Evolutionary conservation across 139 green algal species (phyloP).

Genomic region (Ettlia oleoabundans): DNA sequence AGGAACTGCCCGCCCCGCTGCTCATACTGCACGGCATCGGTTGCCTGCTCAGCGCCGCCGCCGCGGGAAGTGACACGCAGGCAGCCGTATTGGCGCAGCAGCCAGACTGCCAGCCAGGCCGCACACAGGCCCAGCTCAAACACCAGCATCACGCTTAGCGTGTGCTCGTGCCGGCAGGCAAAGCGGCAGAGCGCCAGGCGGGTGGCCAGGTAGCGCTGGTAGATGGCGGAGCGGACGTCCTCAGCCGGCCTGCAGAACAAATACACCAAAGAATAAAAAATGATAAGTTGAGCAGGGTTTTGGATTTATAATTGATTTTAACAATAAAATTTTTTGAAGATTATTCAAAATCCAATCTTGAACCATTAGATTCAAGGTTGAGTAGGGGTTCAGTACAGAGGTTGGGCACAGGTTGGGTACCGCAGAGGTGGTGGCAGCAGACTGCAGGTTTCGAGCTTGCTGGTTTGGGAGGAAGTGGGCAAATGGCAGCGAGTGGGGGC

Average conservation of each 20-base stretch:
- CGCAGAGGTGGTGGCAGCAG: too few relatives aligned
- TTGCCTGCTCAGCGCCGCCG: not conserved
- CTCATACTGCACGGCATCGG: not conserved
- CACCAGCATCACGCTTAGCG: slow-evolving; percentile 18
- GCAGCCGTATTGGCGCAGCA: slow-evolving; percentile 1
- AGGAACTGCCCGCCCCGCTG: not conserved
- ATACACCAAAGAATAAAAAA: not conserved
- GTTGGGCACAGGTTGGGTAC: too few relatives aligned
- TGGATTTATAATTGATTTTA: not conserved
- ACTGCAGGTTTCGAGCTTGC: too few relatives aligned
- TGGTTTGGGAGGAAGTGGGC: too few relatives aligned
- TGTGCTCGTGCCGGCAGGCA: slow-evolving; percentile 22
- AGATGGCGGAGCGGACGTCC: not conserved
- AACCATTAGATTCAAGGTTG: too few relatives aligned
- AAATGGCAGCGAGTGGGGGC: too few relatives aligned
- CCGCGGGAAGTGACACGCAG: too few relatives aligned
- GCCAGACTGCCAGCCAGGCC: slow-evolving; percentile 15
- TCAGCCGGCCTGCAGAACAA: not conserved
- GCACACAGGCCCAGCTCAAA: slow-evolving; percentile 12
- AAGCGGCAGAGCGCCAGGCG: slow-evolving; percentile 30
- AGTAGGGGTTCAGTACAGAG: too few relatives aligned
- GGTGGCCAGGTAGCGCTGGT: not conserved
- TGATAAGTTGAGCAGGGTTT: not conserved
- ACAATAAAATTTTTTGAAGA: too few relatives aligned
- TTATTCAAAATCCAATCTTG: too few relatives aligned